phyloP scores from a whole-genome alignment of 208 protist species.

The Zelonia costaricensis region DNA sequence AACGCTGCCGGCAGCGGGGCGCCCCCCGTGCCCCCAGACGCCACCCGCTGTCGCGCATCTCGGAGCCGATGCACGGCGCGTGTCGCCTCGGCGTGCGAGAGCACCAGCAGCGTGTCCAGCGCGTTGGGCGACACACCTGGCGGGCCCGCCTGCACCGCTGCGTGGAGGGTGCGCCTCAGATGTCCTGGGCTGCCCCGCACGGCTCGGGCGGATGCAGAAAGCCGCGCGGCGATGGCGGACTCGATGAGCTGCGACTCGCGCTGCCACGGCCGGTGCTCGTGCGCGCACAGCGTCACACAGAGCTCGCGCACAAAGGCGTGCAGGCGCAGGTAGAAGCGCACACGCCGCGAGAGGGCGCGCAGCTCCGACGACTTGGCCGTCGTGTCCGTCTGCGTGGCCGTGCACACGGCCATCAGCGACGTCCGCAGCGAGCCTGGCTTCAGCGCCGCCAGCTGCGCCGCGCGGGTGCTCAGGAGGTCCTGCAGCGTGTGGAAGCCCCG shows the following conservation, averaged over 20 bases:
- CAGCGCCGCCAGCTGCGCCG: not conserved
- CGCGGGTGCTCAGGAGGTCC: not conserved
- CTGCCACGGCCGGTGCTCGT: not conserved
- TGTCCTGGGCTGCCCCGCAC: not conserved
- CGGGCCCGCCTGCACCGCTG: not conserved
- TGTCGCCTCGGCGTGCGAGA: not conserved
- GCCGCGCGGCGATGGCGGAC: slow-evolving; percentile 9
- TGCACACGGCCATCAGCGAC: not conserved
- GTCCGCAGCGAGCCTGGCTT: not conserved
- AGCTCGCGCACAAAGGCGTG: slow-evolving; percentile 12
- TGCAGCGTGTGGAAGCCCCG: slow-evolving; percentile 15
- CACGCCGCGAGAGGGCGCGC: slow-evolving; percentile 1
- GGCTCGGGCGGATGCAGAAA: not conserved
- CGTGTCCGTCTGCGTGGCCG: not conserved
- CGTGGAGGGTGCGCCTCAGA: not conserved
- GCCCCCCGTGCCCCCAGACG: too few relatives aligned
- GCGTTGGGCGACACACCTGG: not conserved
- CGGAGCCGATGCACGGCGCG: too few relatives aligned
- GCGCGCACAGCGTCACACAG: not conserved
- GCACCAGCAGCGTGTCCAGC: not conserved
- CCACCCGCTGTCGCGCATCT: too few relatives aligned
- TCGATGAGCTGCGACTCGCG: slow-evolving; percentile 5
- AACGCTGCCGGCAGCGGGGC: not conserved
- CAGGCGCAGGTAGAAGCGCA: slow-evolving; percentile 20
- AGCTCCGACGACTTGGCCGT: not conserved